Conservation (phyloP, 2,329 filamentous ascomycete genomes). For the Fonsecaea pedrosoi region DNA sequence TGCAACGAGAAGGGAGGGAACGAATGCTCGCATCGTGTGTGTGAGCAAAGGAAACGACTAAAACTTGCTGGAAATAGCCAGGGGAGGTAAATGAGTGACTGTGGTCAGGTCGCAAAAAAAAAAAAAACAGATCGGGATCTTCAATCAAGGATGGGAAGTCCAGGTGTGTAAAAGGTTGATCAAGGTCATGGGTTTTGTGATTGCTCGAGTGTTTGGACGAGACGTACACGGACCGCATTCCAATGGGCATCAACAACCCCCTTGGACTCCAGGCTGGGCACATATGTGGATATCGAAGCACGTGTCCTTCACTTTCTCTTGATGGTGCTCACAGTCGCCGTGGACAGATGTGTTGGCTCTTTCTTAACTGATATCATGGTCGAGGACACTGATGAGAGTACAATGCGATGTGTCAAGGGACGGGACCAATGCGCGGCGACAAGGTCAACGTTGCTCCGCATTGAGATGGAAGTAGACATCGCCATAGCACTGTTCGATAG, state of each 20-base stretch:
- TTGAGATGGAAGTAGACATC: not conserved
- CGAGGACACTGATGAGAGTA: not conserved
- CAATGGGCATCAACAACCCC: constrained; percentile 3
- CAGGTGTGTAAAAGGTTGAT: not conserved
- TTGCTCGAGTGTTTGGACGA: constrained; percentile 12
- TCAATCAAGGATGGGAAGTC: not conserved
- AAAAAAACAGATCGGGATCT: not conserved
- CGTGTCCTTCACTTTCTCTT: not conserved
- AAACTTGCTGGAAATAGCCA: not conserved
- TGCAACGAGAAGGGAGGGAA: constrained; percentile 21
- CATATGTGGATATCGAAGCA: not conserved
- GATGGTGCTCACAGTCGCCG: not conserved
- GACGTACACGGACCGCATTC: constrained; percentile 15
- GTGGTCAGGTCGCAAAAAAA: constrained; percentile 12
- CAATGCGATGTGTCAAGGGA: not conserved
- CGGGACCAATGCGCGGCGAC: not conserved
- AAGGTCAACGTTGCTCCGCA: not conserved
- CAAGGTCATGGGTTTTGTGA: constrained; percentile 18
- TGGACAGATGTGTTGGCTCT: not conserved
- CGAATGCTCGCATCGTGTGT: constrained; percentile 19
- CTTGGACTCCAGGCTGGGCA: not conserved
- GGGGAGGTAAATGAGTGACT: constrained; percentile 29
- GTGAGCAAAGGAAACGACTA: constrained; percentile 1
- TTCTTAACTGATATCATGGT: not conserved
- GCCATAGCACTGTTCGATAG: not conserved